Evolutionary conservation across 2,329 filamentous ascomycete species (phyloP).

Genomic region (Penicillium sp.): DNA sequence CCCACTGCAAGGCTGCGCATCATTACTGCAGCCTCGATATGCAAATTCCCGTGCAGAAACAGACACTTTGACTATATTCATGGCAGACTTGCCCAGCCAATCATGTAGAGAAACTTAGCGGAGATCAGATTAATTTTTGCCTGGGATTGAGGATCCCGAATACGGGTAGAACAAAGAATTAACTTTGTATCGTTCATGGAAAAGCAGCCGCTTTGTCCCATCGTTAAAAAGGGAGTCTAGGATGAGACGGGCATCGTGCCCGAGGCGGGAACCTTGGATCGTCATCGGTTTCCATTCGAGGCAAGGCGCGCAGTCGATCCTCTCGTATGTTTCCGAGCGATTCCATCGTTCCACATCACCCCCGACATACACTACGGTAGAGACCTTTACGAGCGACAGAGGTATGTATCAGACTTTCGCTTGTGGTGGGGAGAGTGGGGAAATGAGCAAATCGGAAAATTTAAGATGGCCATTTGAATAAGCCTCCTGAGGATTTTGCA

Average conservation of each 20-base stretch:
- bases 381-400: neutral
- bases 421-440: neutral
- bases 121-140: neutral
- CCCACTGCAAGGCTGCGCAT: neutral
- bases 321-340: neutral
- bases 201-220: slow-evolving; percentile 6
- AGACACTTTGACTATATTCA: neutral
- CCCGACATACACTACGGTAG: neutral
- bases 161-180: slow-evolving; percentile 5
- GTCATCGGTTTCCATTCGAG: neutral
- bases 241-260: slow-evolving; percentile 21
- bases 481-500: neutral
- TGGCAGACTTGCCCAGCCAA: neutral
- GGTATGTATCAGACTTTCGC: slow-evolving; percentile 3
- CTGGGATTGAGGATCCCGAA: slow-evolving; percentile 2
- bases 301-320: neutral
- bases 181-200: slow-evolving; percentile 12
- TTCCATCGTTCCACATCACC: neutral
- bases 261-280: slow-evolving; percentile 14
- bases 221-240: neutral
- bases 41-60: neutral
- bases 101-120: neutral
- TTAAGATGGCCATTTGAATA: neutral
- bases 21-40: neutral
- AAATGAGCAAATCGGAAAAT: neutral